Percentiles rank a stretch among this genome's conserved stretches.
Evolutionary conservation across 345 rosid genomes (phyloP).

Genomic region (Eucalyptus guilfoylei): DNA sequence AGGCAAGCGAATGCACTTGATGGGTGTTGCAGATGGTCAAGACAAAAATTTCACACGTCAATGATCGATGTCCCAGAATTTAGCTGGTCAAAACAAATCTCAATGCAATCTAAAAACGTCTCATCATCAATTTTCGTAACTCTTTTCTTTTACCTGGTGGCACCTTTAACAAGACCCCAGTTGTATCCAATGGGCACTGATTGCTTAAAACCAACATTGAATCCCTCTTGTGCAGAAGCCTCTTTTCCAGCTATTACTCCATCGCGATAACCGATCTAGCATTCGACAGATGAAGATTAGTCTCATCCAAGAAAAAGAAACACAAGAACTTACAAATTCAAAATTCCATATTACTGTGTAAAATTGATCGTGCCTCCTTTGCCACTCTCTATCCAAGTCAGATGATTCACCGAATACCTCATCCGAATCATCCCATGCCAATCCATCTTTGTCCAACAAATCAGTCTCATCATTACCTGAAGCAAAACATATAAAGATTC

Average conservation of each 20-base stretch:
- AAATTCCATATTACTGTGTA: conserved; percentile 19
- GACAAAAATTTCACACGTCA: neutral
- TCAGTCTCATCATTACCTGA: conserved; percentile 13
- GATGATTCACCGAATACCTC: conserved; percentile 22
- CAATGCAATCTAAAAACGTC: neutral
- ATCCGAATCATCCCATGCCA: conserved; percentile 29
- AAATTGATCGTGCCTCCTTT: conserved; percentile 25
- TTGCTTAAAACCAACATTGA: conserved; percentile 58
- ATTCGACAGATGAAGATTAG: neutral
- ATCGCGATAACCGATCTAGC: conserved; percentile 72
- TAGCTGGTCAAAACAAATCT: neutral
- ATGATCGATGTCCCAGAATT: neutral
- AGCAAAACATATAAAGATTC: neutral
- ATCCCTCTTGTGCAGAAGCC: conserved; percentile 71
- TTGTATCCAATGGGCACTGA: conserved; percentile 53
- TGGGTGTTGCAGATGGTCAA: neutral
- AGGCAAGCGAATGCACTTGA: conserved; percentile 57
- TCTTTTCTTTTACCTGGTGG: conserved; percentile 40
- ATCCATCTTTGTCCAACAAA: conserved; percentile 17
- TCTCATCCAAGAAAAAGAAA: neutral
- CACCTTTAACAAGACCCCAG: conserved; percentile 73
- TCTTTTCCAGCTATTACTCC: conserved; percentile 73
- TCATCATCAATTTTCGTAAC: neutral
- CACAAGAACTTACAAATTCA: neutral
- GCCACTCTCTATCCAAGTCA: conserved; percentile 34